Conservation (phyloP, 148 eudicot species). For the Rhododendron ferrugineum region DNA sequence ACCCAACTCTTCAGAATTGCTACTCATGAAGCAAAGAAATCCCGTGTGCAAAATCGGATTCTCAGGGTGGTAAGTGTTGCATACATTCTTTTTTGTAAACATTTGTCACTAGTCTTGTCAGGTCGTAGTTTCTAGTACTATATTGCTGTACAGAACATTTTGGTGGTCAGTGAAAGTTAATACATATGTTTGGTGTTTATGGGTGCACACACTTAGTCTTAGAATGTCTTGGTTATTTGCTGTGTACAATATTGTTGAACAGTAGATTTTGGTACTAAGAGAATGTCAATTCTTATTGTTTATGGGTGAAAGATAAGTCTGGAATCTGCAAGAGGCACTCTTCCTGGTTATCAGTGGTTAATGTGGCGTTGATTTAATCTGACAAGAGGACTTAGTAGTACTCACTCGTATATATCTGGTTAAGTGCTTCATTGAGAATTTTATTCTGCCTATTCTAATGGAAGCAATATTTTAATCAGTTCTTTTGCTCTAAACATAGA, state of each 20-base stretch:
- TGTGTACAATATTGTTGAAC: background rate
- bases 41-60: conserved; percentile 68
- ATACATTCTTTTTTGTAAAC: background rate
- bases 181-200: background rate
- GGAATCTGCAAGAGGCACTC: background rate
- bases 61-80: conserved; percentile 68
- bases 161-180: background rate
- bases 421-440: background rate
- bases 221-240: background rate
- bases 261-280: background rate
- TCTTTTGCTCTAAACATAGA: background rate
- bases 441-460: background rate
- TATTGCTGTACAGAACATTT: background rate
- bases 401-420: background rate
- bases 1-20: conserved; percentile 73
- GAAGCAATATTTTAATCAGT: background rate
- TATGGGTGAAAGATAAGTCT: background rate
- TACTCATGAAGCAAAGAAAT: conserved; percentile 83
- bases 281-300: background rate
- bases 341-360: background rate
- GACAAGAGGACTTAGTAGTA: background rate
- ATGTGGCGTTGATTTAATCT: background rate
- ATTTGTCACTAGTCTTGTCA: background rate
- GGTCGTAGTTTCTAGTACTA: background rate
- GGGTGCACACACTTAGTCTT: background rate